Evolutionary conservation across 1,284 basidiomycete genomes (phyloP).

Genomic region (Heterobasidion occidentale): DNA sequence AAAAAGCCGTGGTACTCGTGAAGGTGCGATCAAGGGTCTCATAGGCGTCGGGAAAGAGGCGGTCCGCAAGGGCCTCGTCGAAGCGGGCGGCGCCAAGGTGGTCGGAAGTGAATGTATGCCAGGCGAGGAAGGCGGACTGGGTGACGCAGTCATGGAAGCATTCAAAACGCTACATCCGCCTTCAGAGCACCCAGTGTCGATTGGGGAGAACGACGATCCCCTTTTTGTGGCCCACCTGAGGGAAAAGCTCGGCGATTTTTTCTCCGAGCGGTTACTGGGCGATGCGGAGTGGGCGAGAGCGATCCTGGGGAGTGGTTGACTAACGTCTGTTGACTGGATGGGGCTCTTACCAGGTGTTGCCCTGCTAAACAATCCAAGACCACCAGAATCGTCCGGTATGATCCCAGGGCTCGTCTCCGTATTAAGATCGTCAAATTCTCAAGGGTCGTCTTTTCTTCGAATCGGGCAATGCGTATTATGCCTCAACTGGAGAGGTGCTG

Average conservation of each 20-base stretch:
- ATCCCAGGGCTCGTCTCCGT: no score
- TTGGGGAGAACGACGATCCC: constrained; percentile 35
- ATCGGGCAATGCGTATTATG: no score
- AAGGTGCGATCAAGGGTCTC: constrained; percentile 82
- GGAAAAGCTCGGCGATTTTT: constrained; percentile 51
- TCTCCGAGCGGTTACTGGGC: constrained; percentile 43
- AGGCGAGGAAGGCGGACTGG: constrained; percentile 35
- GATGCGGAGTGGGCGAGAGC: constrained; percentile 57
- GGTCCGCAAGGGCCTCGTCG: constrained; percentile 70
- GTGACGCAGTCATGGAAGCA: constrained; percentile 55
- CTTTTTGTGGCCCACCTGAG: constrained; percentile 37
- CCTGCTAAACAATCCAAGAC: no score
- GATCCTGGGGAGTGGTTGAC: constrained; percentile 31
- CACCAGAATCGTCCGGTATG: no score
- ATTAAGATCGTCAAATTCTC: no score
- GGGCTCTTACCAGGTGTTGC: no score
- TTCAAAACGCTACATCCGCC: constrained; percentile 47
- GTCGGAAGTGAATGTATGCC: constrained; percentile 55
- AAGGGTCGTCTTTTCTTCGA: no score
- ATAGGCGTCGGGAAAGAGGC: constrained; percentile 80
- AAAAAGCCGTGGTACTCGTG: constrained; percentile 69
- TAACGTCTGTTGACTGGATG: no score
- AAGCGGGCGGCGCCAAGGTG: constrained; percentile 65
- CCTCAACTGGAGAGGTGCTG: no score
- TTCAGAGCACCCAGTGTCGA: constrained; percentile 42